A percentile compares a stretch with the other conserved stretches of the same genome.
phyloP scores from a whole-genome alignment of 495 filamentous ascomycete genomes.

The Lasiosphaeria miniovina region DNA sequence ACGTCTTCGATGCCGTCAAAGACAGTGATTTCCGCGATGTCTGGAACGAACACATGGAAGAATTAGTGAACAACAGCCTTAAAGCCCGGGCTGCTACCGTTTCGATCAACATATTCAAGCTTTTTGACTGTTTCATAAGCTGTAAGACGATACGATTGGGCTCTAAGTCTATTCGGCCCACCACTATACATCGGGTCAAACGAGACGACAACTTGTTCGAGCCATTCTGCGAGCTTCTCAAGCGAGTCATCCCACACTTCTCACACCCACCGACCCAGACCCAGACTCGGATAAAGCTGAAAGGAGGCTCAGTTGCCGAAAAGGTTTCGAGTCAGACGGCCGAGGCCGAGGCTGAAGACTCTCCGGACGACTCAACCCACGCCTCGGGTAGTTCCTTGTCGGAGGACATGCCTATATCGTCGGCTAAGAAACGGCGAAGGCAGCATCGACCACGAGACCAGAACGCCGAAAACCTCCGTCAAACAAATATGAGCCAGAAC shows the following conservation, averaged over 20 bases:
- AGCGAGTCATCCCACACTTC: constrained; percentile 16
- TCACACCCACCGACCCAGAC: not conserved
- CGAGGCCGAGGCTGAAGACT: constrained; percentile 2
- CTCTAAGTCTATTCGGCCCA: not conserved
- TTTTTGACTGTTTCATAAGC: constrained; percentile 26
- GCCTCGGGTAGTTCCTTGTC: constrained; percentile 9
- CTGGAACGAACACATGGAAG: constrained; percentile 25
- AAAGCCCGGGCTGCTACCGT: constrained; percentile 2
- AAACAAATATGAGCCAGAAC: constrained; percentile 19
- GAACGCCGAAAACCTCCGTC: constrained; percentile 44
- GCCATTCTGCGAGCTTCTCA: constrained; percentile 19
- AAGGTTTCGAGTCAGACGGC: not conserved
- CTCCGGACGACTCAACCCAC: constrained; percentile 9
- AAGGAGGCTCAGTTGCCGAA: not conserved
- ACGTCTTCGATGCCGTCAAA: constrained; percentile 10
- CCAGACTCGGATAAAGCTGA: constrained; percentile 9
- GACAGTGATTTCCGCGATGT: constrained; percentile 7
- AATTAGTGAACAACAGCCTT: not conserved
- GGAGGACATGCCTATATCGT: constrained; percentile 16
- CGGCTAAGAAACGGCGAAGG: constrained; percentile 46
- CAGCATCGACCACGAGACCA: constrained; percentile 38
- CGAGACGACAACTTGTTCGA: constrained; percentile 4
- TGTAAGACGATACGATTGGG: constrained; percentile 7
- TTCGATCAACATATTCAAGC: constrained; percentile 12
- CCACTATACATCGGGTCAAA: constrained; percentile 11